These are phyloP conservation scores for Huntiella moniliformis DNA, from an alignment of 2,329 filamentous ascomycete species.

Conservation along the genomic window DNA sequence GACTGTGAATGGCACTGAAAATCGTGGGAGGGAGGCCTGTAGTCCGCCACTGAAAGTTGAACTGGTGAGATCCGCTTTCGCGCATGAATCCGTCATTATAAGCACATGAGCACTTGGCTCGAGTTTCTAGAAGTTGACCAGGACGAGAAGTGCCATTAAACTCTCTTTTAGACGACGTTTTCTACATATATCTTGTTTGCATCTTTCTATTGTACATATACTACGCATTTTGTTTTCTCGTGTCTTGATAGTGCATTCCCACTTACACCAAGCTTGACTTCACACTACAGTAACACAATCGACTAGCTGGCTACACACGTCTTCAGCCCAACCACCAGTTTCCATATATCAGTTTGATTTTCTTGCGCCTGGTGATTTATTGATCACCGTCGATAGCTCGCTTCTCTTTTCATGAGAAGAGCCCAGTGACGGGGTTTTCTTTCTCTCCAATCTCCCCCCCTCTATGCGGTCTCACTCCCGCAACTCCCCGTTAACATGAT, in stretches of 20 bases:
- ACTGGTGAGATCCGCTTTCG: neutral
- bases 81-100: slow-evolving; percentile 5
- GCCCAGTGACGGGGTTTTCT: too few species aligned
- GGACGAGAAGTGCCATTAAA: neutral
- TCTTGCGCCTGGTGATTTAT: too few species aligned
- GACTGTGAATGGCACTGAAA: too few species aligned
- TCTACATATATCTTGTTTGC: neutral
- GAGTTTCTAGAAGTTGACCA: neutral
- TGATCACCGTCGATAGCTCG: too few species aligned
- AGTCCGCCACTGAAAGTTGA: too few species aligned
- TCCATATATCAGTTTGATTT: too few species aligned
- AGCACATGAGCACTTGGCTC: neutral
- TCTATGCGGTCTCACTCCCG: too few species aligned
- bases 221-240: neutral
- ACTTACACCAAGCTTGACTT: too few species aligned
- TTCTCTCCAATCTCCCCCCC: too few species aligned
- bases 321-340: neutral
- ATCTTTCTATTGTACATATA: neutral
- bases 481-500: neutral
- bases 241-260: neutral
- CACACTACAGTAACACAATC: neutral
- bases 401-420: too few species aligned
- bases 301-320: slow-evolving; percentile 1
- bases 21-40: too few species aligned
- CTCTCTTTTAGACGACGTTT: neutral